phyloP scores from a whole-genome alignment of 306 rosid genomes.

The Rosa lucieae region DNA sequence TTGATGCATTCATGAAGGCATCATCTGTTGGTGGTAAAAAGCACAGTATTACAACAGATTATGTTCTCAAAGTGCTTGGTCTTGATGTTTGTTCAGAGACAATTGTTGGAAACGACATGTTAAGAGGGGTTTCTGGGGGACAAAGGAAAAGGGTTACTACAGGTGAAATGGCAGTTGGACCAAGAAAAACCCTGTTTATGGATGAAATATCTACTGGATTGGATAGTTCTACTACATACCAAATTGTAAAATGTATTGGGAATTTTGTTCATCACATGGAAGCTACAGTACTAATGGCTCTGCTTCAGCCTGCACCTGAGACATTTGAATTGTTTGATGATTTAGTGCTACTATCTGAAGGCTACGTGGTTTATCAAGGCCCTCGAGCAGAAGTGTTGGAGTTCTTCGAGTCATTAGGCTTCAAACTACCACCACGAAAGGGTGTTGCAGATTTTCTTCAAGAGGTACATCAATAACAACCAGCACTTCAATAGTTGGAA shows the following conservation, averaged over 20 bases:
- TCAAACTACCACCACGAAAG: constrained; percentile 71
- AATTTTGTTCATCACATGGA: constrained; percentile 88
- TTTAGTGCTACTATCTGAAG: constrained; percentile 68
- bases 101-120: constrained; percentile 78
- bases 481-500: neutral
- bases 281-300: constrained; percentile 77
- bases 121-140: constrained; percentile 88
- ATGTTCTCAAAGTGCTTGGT: constrained; percentile 78
- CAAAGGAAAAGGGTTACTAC: constrained; percentile 92
- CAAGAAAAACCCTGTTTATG: constrained; percentile 79
- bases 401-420: constrained; percentile 76
- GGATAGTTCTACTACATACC: constrained; percentile 87
- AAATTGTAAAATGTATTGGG: constrained; percentile 70
- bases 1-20: constrained; percentile 96
- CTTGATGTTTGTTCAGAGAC: constrained; percentile 87
- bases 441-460: constrained; percentile 93
- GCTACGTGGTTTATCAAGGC: constrained; percentile 76
- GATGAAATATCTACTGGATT: constrained; percentile 96
- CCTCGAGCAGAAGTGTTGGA: constrained; percentile 63
- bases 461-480: constrained; percentile 49
- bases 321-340: constrained; percentile 90
- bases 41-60: constrained; percentile 78
- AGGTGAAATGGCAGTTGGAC: constrained; percentile 98
- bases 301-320: constrained; percentile 95
- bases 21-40: constrained; percentile 75